These are phyloP conservation scores for Tulasnella sp. DNA, from an alignment of 768 basidiomycete genomes.

Conservation along the genomic window DNA sequence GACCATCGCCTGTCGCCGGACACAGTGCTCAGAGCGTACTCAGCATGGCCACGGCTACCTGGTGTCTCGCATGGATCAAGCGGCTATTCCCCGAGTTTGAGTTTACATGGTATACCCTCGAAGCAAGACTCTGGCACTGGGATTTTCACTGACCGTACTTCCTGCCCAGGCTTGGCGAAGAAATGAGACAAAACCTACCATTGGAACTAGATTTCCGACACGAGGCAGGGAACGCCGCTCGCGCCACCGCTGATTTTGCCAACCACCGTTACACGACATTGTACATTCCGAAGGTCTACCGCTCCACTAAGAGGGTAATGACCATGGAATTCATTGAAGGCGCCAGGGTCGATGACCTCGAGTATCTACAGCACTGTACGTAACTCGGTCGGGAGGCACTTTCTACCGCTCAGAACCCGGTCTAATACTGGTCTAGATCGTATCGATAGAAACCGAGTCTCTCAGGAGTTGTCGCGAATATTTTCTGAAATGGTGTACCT, in stretches of 20 bases:
- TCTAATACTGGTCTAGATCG: slow-evolving; percentile 40
- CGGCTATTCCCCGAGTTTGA: slow-evolving; percentile 95
- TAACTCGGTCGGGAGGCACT: background rate
- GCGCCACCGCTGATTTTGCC: slow-evolving; percentile 65
- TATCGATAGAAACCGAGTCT: slow-evolving; percentile 92
- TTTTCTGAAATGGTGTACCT: slow-evolving; percentile 95
- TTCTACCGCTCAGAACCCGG: background rate
- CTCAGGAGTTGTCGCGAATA: slow-evolving; percentile 83
- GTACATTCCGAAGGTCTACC: slow-evolving; percentile 77
- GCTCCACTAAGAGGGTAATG: slow-evolving; percentile 76
- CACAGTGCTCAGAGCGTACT: slow-evolving; percentile 24
- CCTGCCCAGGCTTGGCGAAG: slow-evolving; percentile 54
- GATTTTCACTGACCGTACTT: background rate
- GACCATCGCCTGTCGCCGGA: slow-evolving; percentile 65
- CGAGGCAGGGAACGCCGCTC: slow-evolving; percentile 82
- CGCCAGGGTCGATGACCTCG: slow-evolving; percentile 24
- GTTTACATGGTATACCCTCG: slow-evolving; percentile 63
- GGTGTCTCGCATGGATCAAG: slow-evolving; percentile 74
- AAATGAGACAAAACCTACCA: slow-evolving; percentile 85
- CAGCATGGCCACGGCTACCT: slow-evolving; percentile 41
- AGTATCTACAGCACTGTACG: slow-evolving; percentile 18
- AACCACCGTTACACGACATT: slow-evolving; percentile 64
- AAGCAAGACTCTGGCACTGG: background rate
- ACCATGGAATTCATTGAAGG: slow-evolving; percentile 84
- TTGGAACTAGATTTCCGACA: slow-evolving; percentile 93